A percentile compares a stretch with the other conserved stretches of the same genome.
Conservation (phyloP, 345 rosid species). For the Syzygium jambos region DNA sequence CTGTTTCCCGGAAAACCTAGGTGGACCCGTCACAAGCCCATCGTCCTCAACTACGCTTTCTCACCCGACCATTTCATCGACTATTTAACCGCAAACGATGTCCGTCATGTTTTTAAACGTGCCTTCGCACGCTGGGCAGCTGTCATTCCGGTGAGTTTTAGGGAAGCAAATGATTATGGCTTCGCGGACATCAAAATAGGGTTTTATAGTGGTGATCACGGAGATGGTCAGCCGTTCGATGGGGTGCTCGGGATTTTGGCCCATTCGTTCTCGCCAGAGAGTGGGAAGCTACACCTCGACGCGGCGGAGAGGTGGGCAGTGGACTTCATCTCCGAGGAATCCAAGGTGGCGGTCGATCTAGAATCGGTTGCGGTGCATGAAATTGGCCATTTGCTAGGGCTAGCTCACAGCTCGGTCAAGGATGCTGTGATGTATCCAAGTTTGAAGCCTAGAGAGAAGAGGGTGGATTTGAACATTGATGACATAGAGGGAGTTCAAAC, state of each 20-base stretch:
- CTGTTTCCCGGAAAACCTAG: slow-evolving; percentile 60
- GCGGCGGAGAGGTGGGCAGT: slow-evolving; percentile 80
- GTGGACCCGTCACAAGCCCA: slow-evolving; percentile 47
- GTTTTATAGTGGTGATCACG: slow-evolving; percentile 76
- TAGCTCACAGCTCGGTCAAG: slow-evolving; percentile 49
- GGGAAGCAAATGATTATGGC: slow-evolving; percentile 42
- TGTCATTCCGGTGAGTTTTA: slow-evolving; percentile 62
- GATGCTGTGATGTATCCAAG: slow-evolving; percentile 89
- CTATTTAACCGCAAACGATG: slow-evolving; percentile 21
- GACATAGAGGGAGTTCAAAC: slow-evolving; percentile 69
- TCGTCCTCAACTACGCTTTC: slow-evolving; percentile 56
- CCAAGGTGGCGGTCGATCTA: slow-evolving; percentile 62
- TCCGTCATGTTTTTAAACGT: slow-evolving; percentile 31
- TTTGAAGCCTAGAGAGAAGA: slow-evolving; percentile 64
- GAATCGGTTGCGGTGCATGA: slow-evolving; percentile 88
- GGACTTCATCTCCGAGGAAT: slow-evolving; percentile 48
- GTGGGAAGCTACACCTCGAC: slow-evolving; percentile 69
- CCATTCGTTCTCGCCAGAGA: slow-evolving; percentile 79
- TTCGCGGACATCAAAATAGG: slow-evolving; percentile 71
- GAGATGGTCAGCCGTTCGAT: slow-evolving; percentile 85
- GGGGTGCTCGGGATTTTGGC: slow-evolving; percentile 77
- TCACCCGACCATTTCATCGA: slow-evolving; percentile 43
- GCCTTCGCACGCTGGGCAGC: slow-evolving; percentile 65
- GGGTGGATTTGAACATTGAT: slow-evolving; percentile 44
- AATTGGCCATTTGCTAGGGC: slow-evolving; percentile 75